Evolutionary conservation across 2,329 filamentous ascomycete genomes (phyloP).

Genomic region (Penicillium sp.): DNA sequence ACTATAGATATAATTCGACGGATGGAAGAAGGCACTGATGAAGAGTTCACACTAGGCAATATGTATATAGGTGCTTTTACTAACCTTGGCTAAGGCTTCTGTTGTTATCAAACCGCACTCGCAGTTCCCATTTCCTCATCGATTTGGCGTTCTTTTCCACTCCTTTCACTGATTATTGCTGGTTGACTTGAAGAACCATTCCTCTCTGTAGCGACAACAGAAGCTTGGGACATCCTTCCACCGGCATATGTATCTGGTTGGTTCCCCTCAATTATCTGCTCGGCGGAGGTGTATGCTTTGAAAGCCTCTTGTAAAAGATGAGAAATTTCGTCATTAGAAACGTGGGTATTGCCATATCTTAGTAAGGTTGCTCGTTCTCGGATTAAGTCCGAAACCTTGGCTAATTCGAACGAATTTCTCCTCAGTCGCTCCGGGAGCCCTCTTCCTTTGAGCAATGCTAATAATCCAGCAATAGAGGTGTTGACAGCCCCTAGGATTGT

Average conservation of each 20-base stretch:
- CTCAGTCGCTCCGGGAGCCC: slow-evolving; percentile 14
- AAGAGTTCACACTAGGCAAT: no score
- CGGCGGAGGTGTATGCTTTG: background rate
- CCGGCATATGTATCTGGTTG: background rate
- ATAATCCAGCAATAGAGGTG: slow-evolving; percentile 10
- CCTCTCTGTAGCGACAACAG: background rate
- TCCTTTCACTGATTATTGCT: background rate
- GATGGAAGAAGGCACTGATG: no score
- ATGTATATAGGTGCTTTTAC: no score
- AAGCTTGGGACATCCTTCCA: background rate
- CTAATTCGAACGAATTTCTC: slow-evolving; percentile 6
- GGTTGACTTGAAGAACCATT: background rate
- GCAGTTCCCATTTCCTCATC: slow-evolving; percentile 1
- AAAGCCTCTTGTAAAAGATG: background rate
- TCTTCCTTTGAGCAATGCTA: slow-evolving; percentile 16
- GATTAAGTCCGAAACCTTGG: slow-evolving; percentile 10
- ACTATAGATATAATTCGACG: no score
- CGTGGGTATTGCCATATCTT: background rate
- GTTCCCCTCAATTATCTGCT: background rate
- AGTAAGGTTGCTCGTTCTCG: slow-evolving; percentile 3
- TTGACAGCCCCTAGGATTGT: slow-evolving; percentile 15
- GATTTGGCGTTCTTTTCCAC: background rate
- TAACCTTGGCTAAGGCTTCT: no score
- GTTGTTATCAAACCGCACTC: no score
- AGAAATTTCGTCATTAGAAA: background rate